Evolutionary conservation across 208 protist genomes (phyloP), one percentile per base, ranked within the genome.

Genomic region (Leishmania major): DNA sequence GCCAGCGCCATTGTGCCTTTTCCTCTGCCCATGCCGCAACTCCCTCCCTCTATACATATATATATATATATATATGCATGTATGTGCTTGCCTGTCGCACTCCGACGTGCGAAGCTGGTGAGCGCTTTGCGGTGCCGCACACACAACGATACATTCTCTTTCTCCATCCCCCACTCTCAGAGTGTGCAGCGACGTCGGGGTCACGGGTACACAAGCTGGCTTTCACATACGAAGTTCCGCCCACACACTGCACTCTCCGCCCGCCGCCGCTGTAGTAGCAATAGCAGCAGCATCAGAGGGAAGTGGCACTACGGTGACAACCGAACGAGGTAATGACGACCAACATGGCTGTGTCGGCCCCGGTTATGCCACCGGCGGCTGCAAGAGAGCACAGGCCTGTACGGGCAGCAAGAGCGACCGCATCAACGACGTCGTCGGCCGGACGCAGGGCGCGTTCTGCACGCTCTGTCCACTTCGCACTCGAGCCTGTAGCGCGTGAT

Each of bases 401-500:
- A n/a, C 51, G 72, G 31, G 49, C 3, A 40, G 31, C 72, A 76
- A 10, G 28, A 40, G 49, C 11, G 51, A 28, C 15, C 6, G 11
- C 49, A 35, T 35, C 45, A 17, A 17, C 45, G 70, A 35, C 70
- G 70, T 28, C 40, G 22, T 49, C 43, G 2, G n/a, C 49, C 7
- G 25, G 37, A 11, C 31, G 72, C 45, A 37, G 60, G 28, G 45
- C 77, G 2, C 40, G 37, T 3, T 66, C 40, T 22, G 75, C 31
- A n/a, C 82, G 66, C 51, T 82, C 78, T 1, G 83, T 87, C 11
- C 79, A 71, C 69, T 87, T 87, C 40, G 22, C 62, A 2, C 66
- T 67, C 0, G 79, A 79, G 40, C 83, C 83, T 3, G 87, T 90
- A 19, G 77, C 81, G 10, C 78, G 79, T 6, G 75, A 88, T 43